These are phyloP conservation scores for Leptodermis oblonga DNA, from an alignment of 257 asterid species.

Conservation along the genomic window DNA sequence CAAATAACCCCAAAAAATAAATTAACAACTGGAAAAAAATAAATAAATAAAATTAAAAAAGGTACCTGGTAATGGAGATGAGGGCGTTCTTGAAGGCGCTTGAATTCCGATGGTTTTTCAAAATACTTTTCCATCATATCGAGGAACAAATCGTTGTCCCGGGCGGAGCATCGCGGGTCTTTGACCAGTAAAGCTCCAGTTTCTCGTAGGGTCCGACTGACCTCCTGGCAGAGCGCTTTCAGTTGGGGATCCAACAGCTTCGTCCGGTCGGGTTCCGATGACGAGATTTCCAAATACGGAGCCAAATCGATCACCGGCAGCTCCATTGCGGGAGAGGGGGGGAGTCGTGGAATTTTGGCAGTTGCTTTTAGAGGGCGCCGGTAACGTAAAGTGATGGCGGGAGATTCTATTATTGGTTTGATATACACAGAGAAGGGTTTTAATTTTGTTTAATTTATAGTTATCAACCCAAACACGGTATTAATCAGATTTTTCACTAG, in stretches of 20 bases:
- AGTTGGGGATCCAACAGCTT: conserved; percentile 37
- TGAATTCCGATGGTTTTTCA: conserved; percentile 73
- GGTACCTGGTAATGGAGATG: conserved; percentile 87
- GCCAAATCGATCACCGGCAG: conserved; percentile 66
- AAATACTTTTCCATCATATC: conserved; percentile 95
- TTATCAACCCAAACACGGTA: neutral
- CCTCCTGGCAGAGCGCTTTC: conserved; percentile 60
- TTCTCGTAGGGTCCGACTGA: conserved; percentile 79
- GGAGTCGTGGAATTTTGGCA: neutral
- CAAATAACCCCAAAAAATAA: neutral
- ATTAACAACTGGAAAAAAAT: too few relatives aligned
- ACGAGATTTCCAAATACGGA: conserved; percentile 45
- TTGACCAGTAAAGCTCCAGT: conserved; percentile 91
- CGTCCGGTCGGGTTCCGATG: conserved; percentile 16
- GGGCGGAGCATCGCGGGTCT: conserved; percentile 84
- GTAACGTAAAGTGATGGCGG: neutral
- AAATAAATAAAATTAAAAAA: neutral
- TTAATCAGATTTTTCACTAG: too few relatives aligned
- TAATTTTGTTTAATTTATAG: neutral
- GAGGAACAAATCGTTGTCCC: conserved; percentile 74
- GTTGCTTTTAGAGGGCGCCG: neutral
- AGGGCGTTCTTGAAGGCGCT: conserved; percentile 86
- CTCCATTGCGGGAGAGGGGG: conserved; percentile 13
- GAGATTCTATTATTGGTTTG: neutral
- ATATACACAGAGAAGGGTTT: neutral